These are phyloP conservation scores for Carpinus viminea DNA, from an alignment of 306 rosid species.

Conservation along the genomic window DNA sequence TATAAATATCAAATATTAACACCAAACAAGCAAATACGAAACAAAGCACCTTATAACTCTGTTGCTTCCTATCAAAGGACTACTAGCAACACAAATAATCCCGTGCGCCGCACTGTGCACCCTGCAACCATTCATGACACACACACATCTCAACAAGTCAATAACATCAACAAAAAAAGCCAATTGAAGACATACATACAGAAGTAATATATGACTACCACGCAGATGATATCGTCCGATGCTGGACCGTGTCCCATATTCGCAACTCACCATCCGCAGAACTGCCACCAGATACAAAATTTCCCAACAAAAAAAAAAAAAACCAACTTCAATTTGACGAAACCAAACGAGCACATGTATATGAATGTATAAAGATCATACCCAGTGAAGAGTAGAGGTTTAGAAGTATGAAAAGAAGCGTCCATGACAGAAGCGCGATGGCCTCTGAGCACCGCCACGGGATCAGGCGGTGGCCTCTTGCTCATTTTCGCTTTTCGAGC, in stretches of 20 bases:
- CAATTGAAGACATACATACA: not conserved
- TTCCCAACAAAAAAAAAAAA: not conserved
- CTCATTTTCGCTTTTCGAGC: constrained; percentile 41
- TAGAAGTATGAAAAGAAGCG: constrained; percentile 62
- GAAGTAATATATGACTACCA: constrained; percentile 43
- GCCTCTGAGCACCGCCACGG: constrained; percentile 81
- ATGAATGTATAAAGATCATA: constrained; percentile 13
- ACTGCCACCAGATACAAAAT: constrained; percentile 39
- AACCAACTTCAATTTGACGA: not conserved
- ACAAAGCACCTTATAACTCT: constrained; percentile 64
- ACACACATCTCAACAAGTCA: not conserved
- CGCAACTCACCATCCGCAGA: constrained; percentile 87
- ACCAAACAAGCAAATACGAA: not conserved
- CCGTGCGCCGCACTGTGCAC: constrained; percentile 89
- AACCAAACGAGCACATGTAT: not conserved
- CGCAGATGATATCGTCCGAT: constrained; percentile 75
- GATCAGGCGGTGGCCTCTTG: constrained; percentile 77
- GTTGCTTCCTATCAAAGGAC: constrained; percentile 61
- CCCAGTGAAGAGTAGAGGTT: constrained; percentile 69
- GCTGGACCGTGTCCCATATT: constrained; percentile 80
- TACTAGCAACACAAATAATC: constrained; percentile 60
- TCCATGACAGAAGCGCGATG: constrained; percentile 88
- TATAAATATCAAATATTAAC: not conserved
- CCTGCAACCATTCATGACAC: constrained; percentile 40
- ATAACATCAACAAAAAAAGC: not conserved